Evolutionary conservation across 441 rosid species (phyloP), one percentile per base, ranked within the genome.

Genomic region (Geranium incanum): DNA sequence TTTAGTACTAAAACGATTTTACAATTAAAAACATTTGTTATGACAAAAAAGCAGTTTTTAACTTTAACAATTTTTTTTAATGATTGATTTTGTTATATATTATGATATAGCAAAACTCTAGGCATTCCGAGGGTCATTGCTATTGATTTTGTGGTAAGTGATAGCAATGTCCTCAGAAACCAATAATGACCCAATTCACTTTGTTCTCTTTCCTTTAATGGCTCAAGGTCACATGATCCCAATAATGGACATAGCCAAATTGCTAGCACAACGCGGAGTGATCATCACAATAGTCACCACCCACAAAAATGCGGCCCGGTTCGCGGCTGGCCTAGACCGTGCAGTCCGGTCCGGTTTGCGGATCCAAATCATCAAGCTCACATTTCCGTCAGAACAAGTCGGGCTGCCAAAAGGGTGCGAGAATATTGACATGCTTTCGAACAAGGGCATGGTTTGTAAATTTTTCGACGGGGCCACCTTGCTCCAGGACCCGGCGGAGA

Each of bases 171-270:
- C 33, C 33, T 28, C 1, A 2, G 33, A 28, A 28, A 28, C 33
- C 1, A 28, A 2, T 28, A 39, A 39, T 4, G 23, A 43, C 16
- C 68, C 66, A 64, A 75, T 21, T 73, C 84, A 83, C 67, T 79
- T 81, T 70, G 75, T 79, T 36, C 57, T 81, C 55, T 45, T 83
- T 57, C 86, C 83, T 3, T 72, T 81, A 55, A 74, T 81, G 83
- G 80, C 82, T 38, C 80, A 68, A 38, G 84, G 84, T 76, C 84
- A 83, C 74, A 41, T 85, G 77, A 73, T 85, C 60, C 86, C 86
- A 11, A 76, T 85, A 82, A 41, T 80, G 0, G 86, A 83, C 71
- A 78, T 81, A 4, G 82, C 83, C 38, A 81, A 72, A 70, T 71
- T 83, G 0, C 37, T 85, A 48, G 83, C 86, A 12, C 77, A 69